Evolutionary conservation across 2,329 filamentous ascomycete species (phyloP), one percentile per base, ranked within the genome.

Genomic region (Stachybotrys elegans): DNA sequence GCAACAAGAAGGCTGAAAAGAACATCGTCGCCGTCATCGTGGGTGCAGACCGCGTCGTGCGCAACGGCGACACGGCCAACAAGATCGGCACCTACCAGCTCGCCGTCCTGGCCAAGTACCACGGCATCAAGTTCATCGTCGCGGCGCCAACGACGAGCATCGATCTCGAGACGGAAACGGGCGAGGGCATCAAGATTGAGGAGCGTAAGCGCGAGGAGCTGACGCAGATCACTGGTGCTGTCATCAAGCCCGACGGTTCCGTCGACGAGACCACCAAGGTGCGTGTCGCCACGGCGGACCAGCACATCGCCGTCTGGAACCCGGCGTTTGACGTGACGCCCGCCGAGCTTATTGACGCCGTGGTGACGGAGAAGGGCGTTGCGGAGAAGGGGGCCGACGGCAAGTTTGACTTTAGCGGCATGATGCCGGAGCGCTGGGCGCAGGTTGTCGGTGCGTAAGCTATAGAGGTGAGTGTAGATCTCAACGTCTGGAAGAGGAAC

Each of bases 41-140:
- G 1, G 93, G 93, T 22, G 93, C 93, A 3, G 93, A 98, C 63
- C 82, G 93, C 45, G 93, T 98, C 13, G 93, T 92, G 23, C 87
- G 90, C 41, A 98, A 98, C 57, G 93, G 93, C 22, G 93, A 98
- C 68, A 97, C 93, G 1, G 93, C 93, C 44, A 98, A 98, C 72
- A 98, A 98, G 72, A 94, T 98, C 49, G 93, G 93, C 42, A 98
- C 93, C 1, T 97, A 98, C 63, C 79, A 84, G 43, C 77, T 98
- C 4, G 90, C 93, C 4, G 90, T 97, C n/a, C 76, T 95, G 22
- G 93, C 93, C 19, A 83, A 78, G 52, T 75, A 91, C 58, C 93
- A 98, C 57, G 87, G 88, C 16, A 78, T 97, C 58, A 95, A 92
- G 65, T 98, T 98, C 61, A 77, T 98, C 9, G 91, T 98, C 22